Percentiles rank a stretch among this genome's conserved stretches.
phyloP scores from a whole-genome alignment of 2,329 filamentous ascomycete genomes.

The Fusarium xylarioides region DNA sequence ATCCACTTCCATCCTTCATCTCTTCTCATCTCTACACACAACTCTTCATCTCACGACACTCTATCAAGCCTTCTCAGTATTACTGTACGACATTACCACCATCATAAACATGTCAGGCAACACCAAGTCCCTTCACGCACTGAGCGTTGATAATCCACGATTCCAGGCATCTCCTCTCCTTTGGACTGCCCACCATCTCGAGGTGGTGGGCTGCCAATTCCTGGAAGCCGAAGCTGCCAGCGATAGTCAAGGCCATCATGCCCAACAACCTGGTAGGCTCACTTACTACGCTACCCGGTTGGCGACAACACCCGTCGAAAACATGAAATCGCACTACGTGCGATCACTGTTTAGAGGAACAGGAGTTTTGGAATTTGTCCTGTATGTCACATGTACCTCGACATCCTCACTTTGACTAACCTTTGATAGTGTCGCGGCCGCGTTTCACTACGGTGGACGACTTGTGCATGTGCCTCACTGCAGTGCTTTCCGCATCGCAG shows the following conservation, averaged over 20 bases:
- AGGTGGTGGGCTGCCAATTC: not conserved
- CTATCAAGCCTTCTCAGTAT: not conserved
- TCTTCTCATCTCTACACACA: not conserved
- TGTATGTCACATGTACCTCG: not conserved
- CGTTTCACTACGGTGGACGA: not conserved
- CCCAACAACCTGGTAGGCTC: not conserved
- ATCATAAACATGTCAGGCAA: not conserved
- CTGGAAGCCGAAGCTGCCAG: not conserved
- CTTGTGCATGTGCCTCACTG: not conserved
- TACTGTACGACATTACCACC: not conserved
- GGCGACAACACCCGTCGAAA: not conserved
- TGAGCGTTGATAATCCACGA: accelerated
- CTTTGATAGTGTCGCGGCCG: not conserved
- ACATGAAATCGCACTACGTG: not conserved
- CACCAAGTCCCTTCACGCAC: accelerated
- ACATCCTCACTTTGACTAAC: not conserved
- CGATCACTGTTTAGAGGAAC: not conserved
- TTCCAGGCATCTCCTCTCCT: not conserved
- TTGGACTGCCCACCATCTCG: not conserved
- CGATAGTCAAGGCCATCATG: not conserved
- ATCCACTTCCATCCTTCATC: accelerated
- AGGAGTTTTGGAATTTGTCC: not conserved
- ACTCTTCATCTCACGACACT: too few relatives aligned
- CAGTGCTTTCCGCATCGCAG: not conserved
- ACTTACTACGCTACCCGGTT: not conserved